Conservation (phyloP, 2,329 filamentous ascomycete species). For the Ceratocystis eucalypticola region DNA sequence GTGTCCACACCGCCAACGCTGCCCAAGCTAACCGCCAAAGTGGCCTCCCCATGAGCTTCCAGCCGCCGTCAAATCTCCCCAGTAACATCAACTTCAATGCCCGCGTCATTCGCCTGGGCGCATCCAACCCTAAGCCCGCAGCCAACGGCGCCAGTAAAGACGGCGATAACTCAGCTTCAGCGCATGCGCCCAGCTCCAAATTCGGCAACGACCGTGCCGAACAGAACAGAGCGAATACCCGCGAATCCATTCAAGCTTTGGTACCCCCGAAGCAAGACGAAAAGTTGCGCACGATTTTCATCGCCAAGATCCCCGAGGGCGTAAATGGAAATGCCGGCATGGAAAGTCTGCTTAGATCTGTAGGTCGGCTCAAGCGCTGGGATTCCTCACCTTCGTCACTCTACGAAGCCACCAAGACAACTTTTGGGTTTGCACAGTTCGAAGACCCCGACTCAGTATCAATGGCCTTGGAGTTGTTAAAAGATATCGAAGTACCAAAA, state of each 20-base stretch:
- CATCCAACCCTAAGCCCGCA: slow-evolving; percentile 51
- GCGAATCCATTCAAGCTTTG: slow-evolving; percentile 57
- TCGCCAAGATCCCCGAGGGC: slow-evolving; percentile 73
- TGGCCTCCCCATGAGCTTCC: slow-evolving; percentile 69
- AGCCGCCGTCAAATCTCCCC: slow-evolving; percentile 79
- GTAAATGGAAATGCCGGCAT: slow-evolving; percentile 60
- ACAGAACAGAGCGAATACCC: slow-evolving; percentile 46
- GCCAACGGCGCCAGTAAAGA: slow-evolving; percentile 32
- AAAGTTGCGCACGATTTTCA: slow-evolving; percentile 78
- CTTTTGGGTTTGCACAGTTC: slow-evolving; percentile 92
- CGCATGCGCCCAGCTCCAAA: slow-evolving; percentile 6
- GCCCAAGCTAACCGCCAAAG: slow-evolving; percentile 68
- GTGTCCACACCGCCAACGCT: slow-evolving; percentile 60
- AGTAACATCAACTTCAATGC: slow-evolving; percentile 92
- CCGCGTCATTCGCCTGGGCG: slow-evolving; percentile 85
- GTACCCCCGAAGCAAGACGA: slow-evolving; percentile 80
- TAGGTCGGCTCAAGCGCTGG: slow-evolving; percentile 72
- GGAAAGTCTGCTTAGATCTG: slow-evolving; percentile 63
- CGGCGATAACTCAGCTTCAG: slow-evolving; percentile 29
- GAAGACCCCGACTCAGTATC: slow-evolving; percentile 81
- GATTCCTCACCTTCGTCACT: slow-evolving; percentile 51
- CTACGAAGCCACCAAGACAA: slow-evolving; percentile 62
- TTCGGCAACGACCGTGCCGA: slow-evolving; percentile 52
- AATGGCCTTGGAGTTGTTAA: slow-evolving; percentile 71
- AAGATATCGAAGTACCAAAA: slow-evolving; percentile 66